A percentile compares a stretch with the other conserved stretches of the same genome.
These are phyloP conservation scores for Moricandia moricandioides DNA, from an alignment of 345 rosid genomes.

Conservation along the genomic window DNA sequence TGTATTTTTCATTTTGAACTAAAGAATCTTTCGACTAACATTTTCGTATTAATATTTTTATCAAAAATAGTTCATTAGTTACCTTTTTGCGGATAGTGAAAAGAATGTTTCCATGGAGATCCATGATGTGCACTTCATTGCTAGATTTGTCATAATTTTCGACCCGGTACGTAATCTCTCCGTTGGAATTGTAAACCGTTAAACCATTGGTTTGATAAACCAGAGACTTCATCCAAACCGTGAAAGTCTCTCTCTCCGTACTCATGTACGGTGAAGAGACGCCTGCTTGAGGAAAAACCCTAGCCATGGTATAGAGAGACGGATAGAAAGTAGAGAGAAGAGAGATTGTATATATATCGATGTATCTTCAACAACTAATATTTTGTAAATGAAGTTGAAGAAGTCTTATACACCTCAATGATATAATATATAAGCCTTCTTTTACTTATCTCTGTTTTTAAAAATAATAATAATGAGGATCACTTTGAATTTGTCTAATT, in stretches of 20 bases:
- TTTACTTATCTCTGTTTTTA: slow-evolving; percentile 11
- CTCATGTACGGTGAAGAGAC: slow-evolving; percentile 32
- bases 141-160: slow-evolving; percentile 58
- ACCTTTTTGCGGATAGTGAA: slow-evolving; percentile 53
- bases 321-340: neutral
- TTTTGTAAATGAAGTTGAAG: slow-evolving; percentile 22
- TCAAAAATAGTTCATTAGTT: neutral
- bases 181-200: slow-evolving; percentile 55
- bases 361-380: neutral
- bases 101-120: slow-evolving; percentile 53
- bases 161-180: slow-evolving; percentile 52
- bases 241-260: slow-evolving; percentile 48
- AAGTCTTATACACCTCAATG: slow-evolving; percentile 36
- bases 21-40: neutral
- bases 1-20: neutral
- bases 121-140: slow-evolving; percentile 59
- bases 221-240: slow-evolving; percentile 73
- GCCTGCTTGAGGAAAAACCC: slow-evolving; percentile 48
- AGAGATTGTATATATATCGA: slow-evolving; percentile 8
- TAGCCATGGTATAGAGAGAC: slow-evolving; percentile 39
- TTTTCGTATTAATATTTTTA: neutral
- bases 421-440: slow-evolving; percentile 17
- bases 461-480: slow-evolving; percentile 1
- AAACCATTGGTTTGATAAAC: slow-evolving; percentile 60
- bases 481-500: slow-evolving; percentile 22